Evolutionary conservation across 352 stramenopile genomes (phyloP), one percentile per base, ranked within the genome.

Genomic region (Stramenopiles sp.): DNA sequence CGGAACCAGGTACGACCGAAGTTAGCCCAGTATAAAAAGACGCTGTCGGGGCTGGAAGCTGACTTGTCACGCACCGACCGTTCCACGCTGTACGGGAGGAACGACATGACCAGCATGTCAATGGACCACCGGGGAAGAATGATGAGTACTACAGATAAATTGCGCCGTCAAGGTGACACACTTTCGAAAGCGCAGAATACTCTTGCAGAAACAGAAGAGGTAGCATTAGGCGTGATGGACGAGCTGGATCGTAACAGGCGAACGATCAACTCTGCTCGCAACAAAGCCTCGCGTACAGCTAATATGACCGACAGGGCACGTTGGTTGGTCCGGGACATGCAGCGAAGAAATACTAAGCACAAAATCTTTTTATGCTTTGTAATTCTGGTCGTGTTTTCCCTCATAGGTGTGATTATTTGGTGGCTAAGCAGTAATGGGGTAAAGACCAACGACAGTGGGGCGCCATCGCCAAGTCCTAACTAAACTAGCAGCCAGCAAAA

Each of bases 351-450:
- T 25, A 53, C 43, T 12, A 53, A 53, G 43, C 43, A 53, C 43
- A 53, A 53, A 53, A 53, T 53, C 25, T 53, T 53, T 53, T 53
- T 53, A 25, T 53, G 43, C 25, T 53, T 53, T 53, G 43, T 53
- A 12, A 53, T 53, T 53, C 25, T 53, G 25, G 12, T 53, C 25
- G 12, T 53, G 43, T 18, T 53, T 53, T 12, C 43, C 43, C 43
- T 53, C 25, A 53, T 53, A 53, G 43, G 12, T 12, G 43, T 53
- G 12, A 53, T 53, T 25, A 53, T 53, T 18, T 53, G 43, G 43
- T 53, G 43, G 43, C 12, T 53, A 53, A 18, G 12, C 12, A n/a
- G n/a, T n/a, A n/a, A n/a, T n/a, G n/a, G n/a, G n/a, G n/a, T n/a
- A n/a, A 53, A 53, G 43, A 12, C 43, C 25, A 53, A 53, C 43